These are phyloP conservation scores for Yamadazyma akitaensis DNA, from an alignment of 805 yeast species.

Conservation along the genomic window DNA sequence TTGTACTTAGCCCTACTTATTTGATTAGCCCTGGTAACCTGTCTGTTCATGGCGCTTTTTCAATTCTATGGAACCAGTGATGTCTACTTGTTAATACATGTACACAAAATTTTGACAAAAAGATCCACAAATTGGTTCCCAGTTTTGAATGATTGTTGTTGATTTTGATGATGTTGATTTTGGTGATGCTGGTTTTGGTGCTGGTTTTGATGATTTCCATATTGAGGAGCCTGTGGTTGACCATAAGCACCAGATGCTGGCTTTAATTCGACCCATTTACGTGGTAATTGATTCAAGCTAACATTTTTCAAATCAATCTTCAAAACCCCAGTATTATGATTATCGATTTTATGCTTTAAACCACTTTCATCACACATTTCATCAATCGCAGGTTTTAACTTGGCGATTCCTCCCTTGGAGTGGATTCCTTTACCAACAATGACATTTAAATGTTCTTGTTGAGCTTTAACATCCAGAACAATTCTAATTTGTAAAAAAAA, in stretches of 20 bases:
- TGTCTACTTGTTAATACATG: slow-evolving; percentile 27
- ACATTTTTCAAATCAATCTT: slow-evolving; percentile 53
- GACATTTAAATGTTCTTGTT: slow-evolving; percentile 65
- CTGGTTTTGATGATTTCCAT: slow-evolving; percentile 14
- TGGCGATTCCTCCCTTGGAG: slow-evolving; percentile 77
- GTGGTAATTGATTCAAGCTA: slow-evolving; percentile 27
- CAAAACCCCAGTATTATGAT: slow-evolving; percentile 76
- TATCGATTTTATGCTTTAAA: slow-evolving; percentile 59
- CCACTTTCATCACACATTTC: slow-evolving; percentile 65
- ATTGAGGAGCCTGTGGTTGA: slow-evolving; percentile 17
- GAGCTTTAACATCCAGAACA: slow-evolving; percentile 54
- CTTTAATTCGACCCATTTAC: slow-evolving; percentile 25
- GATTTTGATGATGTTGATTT: slow-evolving; percentile 23
- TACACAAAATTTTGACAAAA: slow-evolving; percentile 31
- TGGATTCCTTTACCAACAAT: slow-evolving; percentile 94
- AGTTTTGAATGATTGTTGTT: slow-evolving; percentile 18
- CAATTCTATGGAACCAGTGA: too few relatives aligned
- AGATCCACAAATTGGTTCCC: slow-evolving; percentile 27
- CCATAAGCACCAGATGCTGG: slow-evolving; percentile 27
- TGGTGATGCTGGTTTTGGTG: slow-evolving; percentile 20
- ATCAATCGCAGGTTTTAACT: slow-evolving; percentile 86
- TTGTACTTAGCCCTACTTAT: neutral
- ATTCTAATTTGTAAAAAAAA: slow-evolving; percentile 72
- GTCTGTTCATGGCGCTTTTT: too few relatives aligned
- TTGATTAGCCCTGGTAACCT: neutral